phyloP scores from a whole-genome alignment of 345 rosid genomes.

The Combretum micranthum region DNA sequence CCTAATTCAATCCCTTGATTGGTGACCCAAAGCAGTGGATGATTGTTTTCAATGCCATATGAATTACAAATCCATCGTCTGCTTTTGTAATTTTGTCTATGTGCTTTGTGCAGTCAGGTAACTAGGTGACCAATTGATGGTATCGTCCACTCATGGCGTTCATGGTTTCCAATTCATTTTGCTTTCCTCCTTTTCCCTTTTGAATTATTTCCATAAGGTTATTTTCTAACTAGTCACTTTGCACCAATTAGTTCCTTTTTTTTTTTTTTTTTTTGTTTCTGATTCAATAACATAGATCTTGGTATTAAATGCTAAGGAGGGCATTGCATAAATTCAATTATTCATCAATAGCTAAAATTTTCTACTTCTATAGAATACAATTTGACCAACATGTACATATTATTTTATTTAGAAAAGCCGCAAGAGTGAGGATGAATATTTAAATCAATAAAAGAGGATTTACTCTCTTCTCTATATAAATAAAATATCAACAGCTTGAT shows the following conservation, averaged over 20 bases:
- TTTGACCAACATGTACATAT: too few species aligned
- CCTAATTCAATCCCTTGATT: neutral
- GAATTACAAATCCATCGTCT: neutral
- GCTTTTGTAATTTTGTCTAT: conserved; percentile 4
- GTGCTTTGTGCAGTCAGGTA: conserved; percentile 36
- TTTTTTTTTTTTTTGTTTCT: too few species aligned
- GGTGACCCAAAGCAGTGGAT: neutral
- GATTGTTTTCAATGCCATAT: conserved; percentile 14
- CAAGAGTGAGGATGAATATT: too few species aligned
- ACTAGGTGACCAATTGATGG: conserved; percentile 7
- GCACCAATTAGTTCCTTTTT: conserved; percentile 9
- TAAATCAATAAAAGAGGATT: too few species aligned
- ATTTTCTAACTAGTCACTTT: neutral
- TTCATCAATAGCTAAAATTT: too few species aligned
- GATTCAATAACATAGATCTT: neutral
- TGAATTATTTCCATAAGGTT: neutral
- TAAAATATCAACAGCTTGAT: too few species aligned
- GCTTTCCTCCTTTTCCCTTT: neutral
- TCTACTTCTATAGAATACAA: too few species aligned
- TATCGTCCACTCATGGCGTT: conserved; percentile 17
- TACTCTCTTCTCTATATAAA: too few species aligned
- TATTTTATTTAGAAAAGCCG: too few species aligned
- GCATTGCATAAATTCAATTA: too few species aligned
- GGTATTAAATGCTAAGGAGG: too few species aligned
- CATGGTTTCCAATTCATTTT: neutral